A percentile compares a stretch with the other conserved stretches of the same genome.
Conservation (phyloP, 139 green algal species). For the Volvox reticuliferus region DNA sequence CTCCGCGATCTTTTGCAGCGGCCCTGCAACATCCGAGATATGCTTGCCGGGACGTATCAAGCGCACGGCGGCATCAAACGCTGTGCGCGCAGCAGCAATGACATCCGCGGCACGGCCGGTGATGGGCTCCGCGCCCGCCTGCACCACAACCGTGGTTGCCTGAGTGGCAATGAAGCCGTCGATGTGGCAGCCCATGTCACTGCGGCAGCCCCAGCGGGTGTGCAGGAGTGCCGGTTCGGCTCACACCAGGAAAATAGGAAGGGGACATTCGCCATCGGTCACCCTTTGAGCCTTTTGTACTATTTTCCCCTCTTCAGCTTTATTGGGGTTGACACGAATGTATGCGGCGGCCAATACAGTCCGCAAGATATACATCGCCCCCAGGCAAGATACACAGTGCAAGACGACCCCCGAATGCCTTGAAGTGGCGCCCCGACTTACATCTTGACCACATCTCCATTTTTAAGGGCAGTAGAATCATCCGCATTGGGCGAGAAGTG, state of each 20-base stretch:
- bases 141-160: constrained; percentile 86
- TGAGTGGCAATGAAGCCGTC: constrained; percentile 95
- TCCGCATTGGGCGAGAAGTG: constrained; percentile 91
- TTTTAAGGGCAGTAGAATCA: constrained; percentile 79
- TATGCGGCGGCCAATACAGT: too few species aligned
- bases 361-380: too few species aligned
- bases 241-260: too few species aligned
- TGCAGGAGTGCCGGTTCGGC: too few species aligned
- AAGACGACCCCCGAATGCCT: too few species aligned
- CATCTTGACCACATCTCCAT: constrained; percentile 96
- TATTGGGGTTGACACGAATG: too few species aligned
- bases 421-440: constrained; percentile 51
- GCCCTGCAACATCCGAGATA: constrained; percentile 79
- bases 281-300: too few species aligned
- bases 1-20: constrained; percentile 85
- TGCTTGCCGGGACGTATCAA: constrained; percentile 90
- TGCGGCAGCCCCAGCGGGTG: constrained; percentile 46
- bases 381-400: too few species aligned
- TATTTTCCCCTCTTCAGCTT: too few species aligned
- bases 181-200: constrained; percentile 96
- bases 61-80: constrained; percentile 90
- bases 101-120: constrained; percentile 90
- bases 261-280: too few species aligned
- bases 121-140: constrained; percentile 60
- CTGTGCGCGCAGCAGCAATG: constrained; percentile 84